phyloP scores from a whole-genome alignment of 495 filamentous ascomycete species.

The Aspergillus biplanus region DNA sequence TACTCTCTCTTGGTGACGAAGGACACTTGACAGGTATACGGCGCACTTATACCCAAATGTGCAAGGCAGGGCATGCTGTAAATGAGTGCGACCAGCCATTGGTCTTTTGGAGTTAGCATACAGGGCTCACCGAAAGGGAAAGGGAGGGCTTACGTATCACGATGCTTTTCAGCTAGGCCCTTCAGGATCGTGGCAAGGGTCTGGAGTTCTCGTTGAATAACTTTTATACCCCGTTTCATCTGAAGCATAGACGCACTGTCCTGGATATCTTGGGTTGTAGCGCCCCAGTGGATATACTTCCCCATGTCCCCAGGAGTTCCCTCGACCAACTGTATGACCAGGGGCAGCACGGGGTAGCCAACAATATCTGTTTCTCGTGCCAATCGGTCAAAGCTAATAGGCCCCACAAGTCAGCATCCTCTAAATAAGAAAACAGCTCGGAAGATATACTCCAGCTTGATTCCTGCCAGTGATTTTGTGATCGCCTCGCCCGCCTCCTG shows the following conservation, averaged over 20 bases:
- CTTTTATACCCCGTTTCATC: constrained; percentile 47
- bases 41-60: constrained; percentile 55
- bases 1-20: constrained; percentile 47
- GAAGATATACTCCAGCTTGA: constrained; percentile 32
- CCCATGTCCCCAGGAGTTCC: constrained; percentile 44
- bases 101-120: constrained; percentile 23
- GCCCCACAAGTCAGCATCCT: background rate
- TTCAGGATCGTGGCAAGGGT: constrained; percentile 39
- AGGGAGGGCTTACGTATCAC: constrained; percentile 32
- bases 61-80: constrained; percentile 55
- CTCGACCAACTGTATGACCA: constrained; percentile 47
- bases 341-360: constrained; percentile 55
- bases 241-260: constrained; percentile 54
- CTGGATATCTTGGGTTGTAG: constrained; percentile 59
- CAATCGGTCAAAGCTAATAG: constrained; percentile 36
- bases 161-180: constrained; percentile 41
- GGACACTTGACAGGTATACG: constrained; percentile 45
- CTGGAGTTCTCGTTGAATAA: constrained; percentile 42
- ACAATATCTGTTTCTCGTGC: constrained; percentile 55
- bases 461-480: constrained; percentile 34
- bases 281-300: constrained; percentile 59
- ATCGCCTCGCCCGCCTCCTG: constrained; percentile 41
- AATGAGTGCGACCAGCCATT: constrained; percentile 56
- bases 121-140: background rate
- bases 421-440: background rate